Percentiles rank a stretch among this genome's conserved stretches.
These are phyloP conservation scores for Xylaria grammica DNA, from an alignment of 495 filamentous ascomycete species.

Conservation along the genomic window DNA sequence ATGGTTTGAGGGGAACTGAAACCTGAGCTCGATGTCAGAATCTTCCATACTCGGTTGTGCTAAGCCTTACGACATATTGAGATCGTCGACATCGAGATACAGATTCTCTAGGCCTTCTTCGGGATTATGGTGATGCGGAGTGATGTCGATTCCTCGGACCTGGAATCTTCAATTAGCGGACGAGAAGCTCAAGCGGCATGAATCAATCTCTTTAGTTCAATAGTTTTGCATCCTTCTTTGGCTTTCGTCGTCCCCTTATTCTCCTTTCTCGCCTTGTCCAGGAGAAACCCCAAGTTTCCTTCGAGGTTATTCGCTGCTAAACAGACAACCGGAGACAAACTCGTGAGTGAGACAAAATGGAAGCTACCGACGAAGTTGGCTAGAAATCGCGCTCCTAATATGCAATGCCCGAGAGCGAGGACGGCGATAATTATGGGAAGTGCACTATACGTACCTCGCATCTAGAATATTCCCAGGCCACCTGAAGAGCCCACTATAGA, in stretches of 20 bases:
- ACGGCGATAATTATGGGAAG: background rate
- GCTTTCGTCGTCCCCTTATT: background rate
- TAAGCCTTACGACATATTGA: slow-evolving; percentile 66
- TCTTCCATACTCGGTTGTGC: slow-evolving; percentile 21
- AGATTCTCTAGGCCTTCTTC: slow-evolving; percentile 72
- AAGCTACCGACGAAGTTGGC: background rate
- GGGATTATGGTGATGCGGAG: slow-evolving; percentile 64
- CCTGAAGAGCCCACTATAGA: slow-evolving; percentile 50
- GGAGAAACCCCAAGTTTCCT: too few relatives aligned
- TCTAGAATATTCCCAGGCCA: slow-evolving; percentile 66
- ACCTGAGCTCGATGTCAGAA: slow-evolving; percentile 47
- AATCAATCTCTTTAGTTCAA: slow-evolving; percentile 14
- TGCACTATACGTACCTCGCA: slow-evolving; percentile 66
- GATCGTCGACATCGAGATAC: slow-evolving; percentile 78
- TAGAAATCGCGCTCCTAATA: background rate
- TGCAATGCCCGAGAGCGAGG: background rate
- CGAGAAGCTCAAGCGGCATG: slow-evolving; percentile 8
- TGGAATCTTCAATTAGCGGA: slow-evolving; percentile 37
- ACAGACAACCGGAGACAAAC: background rate
- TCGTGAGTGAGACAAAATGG: background rate
- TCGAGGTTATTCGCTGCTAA: background rate
- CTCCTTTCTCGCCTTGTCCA: background rate
- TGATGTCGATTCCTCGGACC: slow-evolving; percentile 84
- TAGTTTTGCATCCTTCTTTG: background rate
- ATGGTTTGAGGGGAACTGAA: slow-evolving; percentile 73